Percentiles rank a stretch among this genome's conserved stretches.
These are phyloP conservation scores for Pythium myriotylum DNA, from an alignment of 352 stramenopile species.

Conservation along the genomic window DNA sequence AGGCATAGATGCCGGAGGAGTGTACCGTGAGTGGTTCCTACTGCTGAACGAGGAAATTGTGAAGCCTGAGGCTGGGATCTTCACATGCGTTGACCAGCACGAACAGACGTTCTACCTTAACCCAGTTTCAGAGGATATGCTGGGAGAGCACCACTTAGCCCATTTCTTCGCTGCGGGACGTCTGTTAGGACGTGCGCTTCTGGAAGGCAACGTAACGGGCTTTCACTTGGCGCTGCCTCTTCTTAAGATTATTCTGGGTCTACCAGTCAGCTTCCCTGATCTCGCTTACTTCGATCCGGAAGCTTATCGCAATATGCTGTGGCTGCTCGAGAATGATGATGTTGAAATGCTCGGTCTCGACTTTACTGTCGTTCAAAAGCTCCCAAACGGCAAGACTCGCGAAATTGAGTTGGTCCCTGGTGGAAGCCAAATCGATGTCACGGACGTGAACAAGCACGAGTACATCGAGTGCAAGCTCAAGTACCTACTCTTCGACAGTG, in stretches of 20 bases:
- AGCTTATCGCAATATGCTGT: conserved; percentile 48
- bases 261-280: conserved; percentile 93
- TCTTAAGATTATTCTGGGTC: conserved; percentile 96
- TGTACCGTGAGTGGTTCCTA: conserved; percentile 82
- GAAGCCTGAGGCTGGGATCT: conserved; percentile 34
- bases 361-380: conserved; percentile 38
- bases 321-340: conserved; percentile 52
- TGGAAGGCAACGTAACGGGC: conserved; percentile 91
- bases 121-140: conserved; percentile 6
- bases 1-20: conserved; percentile 69
- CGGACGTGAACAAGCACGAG: conserved; percentile 92
- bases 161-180: conserved; percentile 60
- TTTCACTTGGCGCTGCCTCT: conserved; percentile 94
- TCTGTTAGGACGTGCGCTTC: conserved; percentile 53
- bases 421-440: conserved; percentile 80
- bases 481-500: conserved; percentile 85
- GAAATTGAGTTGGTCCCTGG: conserved; percentile 57
- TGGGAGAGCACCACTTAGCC: conserved; percentile 60
- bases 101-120: conserved; percentile 65
- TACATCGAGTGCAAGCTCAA: conserved; percentile 92
- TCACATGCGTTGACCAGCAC: conserved; percentile 44
- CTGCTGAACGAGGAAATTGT: conserved; percentile 57
- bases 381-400: not conserved
- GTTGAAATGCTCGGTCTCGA: conserved; percentile 58
- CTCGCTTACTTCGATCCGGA: conserved; percentile 78